A percentile compares a stretch with the other conserved stretches of the same genome.
Evolutionary conservation across 2,329 filamentous ascomycete genomes (phyloP).

Genomic region (Pseudonectria buxi): DNA sequence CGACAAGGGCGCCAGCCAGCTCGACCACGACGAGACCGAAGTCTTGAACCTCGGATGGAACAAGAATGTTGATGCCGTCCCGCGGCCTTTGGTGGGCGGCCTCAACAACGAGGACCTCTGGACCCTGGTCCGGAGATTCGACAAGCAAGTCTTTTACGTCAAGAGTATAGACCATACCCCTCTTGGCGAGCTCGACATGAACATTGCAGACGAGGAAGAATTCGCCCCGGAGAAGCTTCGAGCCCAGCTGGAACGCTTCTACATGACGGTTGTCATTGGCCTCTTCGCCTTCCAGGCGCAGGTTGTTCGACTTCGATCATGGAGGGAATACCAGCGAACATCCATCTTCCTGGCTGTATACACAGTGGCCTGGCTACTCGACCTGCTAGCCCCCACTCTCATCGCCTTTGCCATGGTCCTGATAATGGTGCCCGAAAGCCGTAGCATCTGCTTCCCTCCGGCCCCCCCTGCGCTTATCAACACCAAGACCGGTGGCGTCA

Average conservation of each 20-base stretch:
- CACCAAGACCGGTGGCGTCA: slow-evolving; percentile 61
- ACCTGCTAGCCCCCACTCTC: slow-evolving; percentile 61
- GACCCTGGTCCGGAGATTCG: slow-evolving; percentile 64
- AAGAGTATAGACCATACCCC: slow-evolving; percentile 49
- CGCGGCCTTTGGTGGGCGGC: slow-evolving; percentile 57
- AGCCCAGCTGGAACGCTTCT: slow-evolving; percentile 69
- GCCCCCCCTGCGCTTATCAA: slow-evolving; percentile 70
- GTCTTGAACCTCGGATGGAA: slow-evolving; percentile 67
- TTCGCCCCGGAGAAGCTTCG: slow-evolving; percentile 80
- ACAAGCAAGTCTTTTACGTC: slow-evolving; percentile 64
- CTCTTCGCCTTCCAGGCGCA: slow-evolving; percentile 65
- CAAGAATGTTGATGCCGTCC: slow-evolving; percentile 47
- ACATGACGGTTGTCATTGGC: slow-evolving; percentile 69
- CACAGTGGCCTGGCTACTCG: slow-evolving; percentile 61
- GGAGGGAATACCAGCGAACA: slow-evolving; percentile 67
- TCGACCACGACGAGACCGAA: slow-evolving; percentile 43
- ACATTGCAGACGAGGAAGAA: slow-evolving; percentile 74
- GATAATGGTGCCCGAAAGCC: slow-evolving; percentile 57
- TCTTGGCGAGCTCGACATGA: slow-evolving; percentile 68
- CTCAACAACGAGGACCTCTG: slow-evolving; percentile 67
- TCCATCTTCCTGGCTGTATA: slow-evolving; percentile 53
- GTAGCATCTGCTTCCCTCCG: slow-evolving; percentile 64
- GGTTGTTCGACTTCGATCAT: slow-evolving; percentile 68
- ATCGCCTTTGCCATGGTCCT: slow-evolving; percentile 55
- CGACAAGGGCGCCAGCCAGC: slow-evolving; percentile 39